A percentile compares a stretch with the other conserved stretches of the same genome.
Conservation (phyloP, 331 rosid species). For the Saraca asoca region DNA sequence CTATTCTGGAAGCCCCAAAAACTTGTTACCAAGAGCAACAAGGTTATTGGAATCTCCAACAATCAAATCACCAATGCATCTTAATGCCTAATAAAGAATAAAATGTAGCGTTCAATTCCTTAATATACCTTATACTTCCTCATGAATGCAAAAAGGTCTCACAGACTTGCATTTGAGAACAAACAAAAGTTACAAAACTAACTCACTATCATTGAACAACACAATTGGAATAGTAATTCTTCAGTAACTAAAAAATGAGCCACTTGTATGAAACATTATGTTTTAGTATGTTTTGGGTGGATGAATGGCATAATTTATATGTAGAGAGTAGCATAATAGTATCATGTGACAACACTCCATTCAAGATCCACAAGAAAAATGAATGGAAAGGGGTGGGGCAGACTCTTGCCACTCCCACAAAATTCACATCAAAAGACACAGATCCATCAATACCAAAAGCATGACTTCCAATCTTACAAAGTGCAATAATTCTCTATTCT, state of each 20-base stretch:
- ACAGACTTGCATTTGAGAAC: constrained; percentile 26
- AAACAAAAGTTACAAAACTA: constrained; percentile 6
- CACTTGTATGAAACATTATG: neutral
- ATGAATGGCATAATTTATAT: neutral
- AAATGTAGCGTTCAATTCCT: neutral
- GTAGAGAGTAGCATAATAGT: neutral
- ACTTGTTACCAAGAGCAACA: constrained; percentile 76
- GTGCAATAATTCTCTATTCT: too few species aligned
- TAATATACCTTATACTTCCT: constrained; percentile 4
- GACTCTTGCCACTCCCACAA: too few species aligned
- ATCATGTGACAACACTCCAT: too few species aligned
- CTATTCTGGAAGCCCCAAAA: too few species aligned
- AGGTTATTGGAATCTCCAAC: constrained; percentile 74
- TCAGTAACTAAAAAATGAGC: constrained; percentile 1
- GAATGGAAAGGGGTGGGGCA: too few species aligned
- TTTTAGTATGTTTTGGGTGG: neutral
- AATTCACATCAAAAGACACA: too few species aligned
- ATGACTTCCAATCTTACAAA: too few species aligned
- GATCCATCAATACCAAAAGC: too few species aligned
- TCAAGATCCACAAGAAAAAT: too few species aligned
- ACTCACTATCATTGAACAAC: neutral
- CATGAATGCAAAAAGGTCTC: neutral
- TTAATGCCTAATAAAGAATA: constrained; percentile 57
- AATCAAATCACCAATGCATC: constrained; percentile 79
- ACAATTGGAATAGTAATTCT: constrained; percentile 4